These are phyloP conservation scores for Fragaria iinumae DNA, from an alignment of 306 rosid species.

Conservation along the genomic window DNA sequence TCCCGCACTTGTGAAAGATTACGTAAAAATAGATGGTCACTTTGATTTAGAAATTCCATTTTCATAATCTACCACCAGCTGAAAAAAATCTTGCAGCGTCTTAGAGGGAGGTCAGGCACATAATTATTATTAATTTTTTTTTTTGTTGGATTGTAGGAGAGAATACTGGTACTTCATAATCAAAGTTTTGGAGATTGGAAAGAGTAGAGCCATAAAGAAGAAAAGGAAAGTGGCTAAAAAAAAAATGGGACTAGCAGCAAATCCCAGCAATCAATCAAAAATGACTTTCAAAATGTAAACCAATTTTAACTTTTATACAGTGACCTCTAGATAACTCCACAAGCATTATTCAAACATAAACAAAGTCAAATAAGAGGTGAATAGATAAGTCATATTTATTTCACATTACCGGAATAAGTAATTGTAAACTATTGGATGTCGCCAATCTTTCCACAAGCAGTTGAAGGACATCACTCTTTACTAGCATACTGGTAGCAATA, in stretches of 20 bases:
- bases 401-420: slow-evolving; percentile 78
- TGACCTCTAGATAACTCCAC: background rate
- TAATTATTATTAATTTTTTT: background rate
- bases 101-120: background rate
- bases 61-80: background rate
- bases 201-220: background rate
- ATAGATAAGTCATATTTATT: background rate
- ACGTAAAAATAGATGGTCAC: background rate
- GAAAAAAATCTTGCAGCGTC: background rate
- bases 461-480: slow-evolving; percentile 75
- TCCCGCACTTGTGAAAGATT: background rate
- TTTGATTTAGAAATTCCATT: background rate
- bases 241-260: background rate
- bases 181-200: background rate
- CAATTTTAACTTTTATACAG: background rate
- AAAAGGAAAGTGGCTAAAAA: background rate
- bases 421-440: slow-evolving; percentile 69
- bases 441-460: slow-evolving; percentile 79
- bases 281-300: background rate
- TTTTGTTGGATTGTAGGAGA: background rate
- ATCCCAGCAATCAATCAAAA: background rate
- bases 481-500: slow-evolving; percentile 64
- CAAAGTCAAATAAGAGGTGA: slow-evolving; percentile 5
- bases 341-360: slow-evolving; percentile 9
- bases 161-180: background rate